Evolutionary conservation across 179 eudicot species (phyloP).

Genomic region (Vitellaria paradoxa): DNA sequence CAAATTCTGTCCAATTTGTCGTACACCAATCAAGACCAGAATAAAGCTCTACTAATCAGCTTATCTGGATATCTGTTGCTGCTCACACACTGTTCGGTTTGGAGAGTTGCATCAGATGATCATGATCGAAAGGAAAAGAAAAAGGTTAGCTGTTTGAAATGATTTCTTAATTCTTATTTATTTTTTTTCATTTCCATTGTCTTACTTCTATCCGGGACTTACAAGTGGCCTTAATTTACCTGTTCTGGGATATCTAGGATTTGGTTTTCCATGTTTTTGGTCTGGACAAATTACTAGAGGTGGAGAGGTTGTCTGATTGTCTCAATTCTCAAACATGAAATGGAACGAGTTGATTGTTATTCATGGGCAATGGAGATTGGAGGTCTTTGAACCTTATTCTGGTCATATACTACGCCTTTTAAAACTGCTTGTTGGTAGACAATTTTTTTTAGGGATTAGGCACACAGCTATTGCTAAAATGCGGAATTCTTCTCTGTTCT

Average conservation of each 20-base stretch:
- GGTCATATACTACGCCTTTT: not conserved
- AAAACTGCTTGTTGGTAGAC: not conserved
- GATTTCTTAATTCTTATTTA: not conserved
- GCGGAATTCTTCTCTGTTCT: not conserved
- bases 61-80: not conserved
- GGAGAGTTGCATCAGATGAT: not conserved
- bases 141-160: not conserved
- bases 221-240: not conserved
- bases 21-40: constrained; percentile 29
- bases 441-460: not conserved
- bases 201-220: not conserved
- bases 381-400: not conserved
- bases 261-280: not conserved
- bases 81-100: not conserved
- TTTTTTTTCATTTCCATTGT: not conserved
- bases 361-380: not conserved
- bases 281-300: not conserved
- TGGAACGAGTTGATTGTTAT: not conserved
- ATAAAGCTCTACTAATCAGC: constrained; percentile 32
- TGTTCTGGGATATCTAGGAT: not conserved
- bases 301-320: not conserved
- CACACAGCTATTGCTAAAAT: not conserved
- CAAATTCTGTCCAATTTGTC: constrained; percentile 36
- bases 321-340: not conserved
- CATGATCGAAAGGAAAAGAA: not conserved